Base-by-base conservation (phyloP, 352 stramenopile species). In the Phytopythium vexans region DNA sequence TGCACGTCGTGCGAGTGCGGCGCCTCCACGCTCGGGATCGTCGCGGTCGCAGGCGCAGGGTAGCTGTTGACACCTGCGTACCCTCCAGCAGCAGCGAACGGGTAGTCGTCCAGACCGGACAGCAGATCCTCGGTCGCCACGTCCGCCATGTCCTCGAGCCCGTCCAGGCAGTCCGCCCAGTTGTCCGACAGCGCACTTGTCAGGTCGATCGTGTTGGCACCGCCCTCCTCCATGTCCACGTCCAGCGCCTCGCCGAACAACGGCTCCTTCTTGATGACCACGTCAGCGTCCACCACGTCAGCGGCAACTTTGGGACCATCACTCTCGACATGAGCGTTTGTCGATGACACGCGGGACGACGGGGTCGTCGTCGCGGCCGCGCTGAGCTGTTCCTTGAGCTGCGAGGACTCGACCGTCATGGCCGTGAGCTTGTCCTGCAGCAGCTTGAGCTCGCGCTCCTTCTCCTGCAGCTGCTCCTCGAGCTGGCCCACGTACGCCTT, bases 401-500 rank as follows among this genome's bases (percentile, higher is more conserved):
- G 75, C 35, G 69, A 50, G 40, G 63, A 86, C 53, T 89, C 76
- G 8, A 83, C 66, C 16, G 76, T 78, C 62, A 94, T 79, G 16
- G 81, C 79, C 6, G 74, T 68, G 41, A 94, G 52, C 56, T 92
- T 82, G 34, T 92, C 82, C 51, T 92, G 79, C 14, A 94, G 61
- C 8, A 59, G 42, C 62, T 88, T 73, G 40, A 94, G 74, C 52
- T 94, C 81, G 37, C 67, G 72, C 55, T 94, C 85, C 59, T 94
- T 94, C 33, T 83, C 80, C 39, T 88, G 62, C 11, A 94, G 50
- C 62, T 94, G 82, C 50, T 94, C 80, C 50, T 94, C 85, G 1
- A 94, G 58, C 61, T 94, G 85, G 0, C 83, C 85, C 4, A 94
- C 85, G 57, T 94, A 94, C 27, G 85, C 85, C 60, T 94, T 94